Percentiles rank a stretch among this genome's conserved stretches.
Evolutionary conservation across 805 yeast species (phyloP).

Genomic region (Ogataea wickerhamii): DNA sequence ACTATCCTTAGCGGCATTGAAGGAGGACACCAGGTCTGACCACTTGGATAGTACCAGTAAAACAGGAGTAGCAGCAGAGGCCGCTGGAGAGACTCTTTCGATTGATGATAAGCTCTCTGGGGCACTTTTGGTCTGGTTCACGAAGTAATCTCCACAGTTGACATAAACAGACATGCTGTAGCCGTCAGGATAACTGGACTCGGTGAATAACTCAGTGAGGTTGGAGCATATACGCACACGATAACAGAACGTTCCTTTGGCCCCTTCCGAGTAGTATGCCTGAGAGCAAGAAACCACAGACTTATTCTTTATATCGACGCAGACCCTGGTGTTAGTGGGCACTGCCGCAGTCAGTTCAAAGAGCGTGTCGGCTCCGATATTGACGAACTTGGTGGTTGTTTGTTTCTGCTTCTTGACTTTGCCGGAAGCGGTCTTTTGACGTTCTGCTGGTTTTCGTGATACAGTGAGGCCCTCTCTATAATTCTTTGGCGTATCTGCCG

Average conservation of each 20-base stretch:
- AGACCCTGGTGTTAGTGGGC: constrained; percentile 77
- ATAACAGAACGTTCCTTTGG: constrained; percentile 64
- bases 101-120: background rate
- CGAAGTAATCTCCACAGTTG: constrained; percentile 63
- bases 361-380: constrained; percentile 62
- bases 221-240: constrained; percentile 62
- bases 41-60: constrained; percentile 64
- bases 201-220: constrained; percentile 67
- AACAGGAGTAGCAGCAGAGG: constrained; percentile 26
- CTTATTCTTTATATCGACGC: constrained; percentile 61
- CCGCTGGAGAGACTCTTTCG: constrained; percentile 4
- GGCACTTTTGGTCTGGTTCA: constrained; percentile 21
- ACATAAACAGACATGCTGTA: constrained; percentile 65
- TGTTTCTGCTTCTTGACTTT: constrained; percentile 45
- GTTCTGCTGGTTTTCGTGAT: constrained; percentile 37
- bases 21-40: constrained; percentile 52
- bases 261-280: constrained; percentile 66
- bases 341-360: constrained; percentile 61
- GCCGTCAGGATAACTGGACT: constrained; percentile 60
- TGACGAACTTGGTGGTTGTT: constrained; percentile 65
- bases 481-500: constrained; percentile 34
- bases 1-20: constrained; percentile 45
- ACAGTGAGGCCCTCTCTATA: constrained; percentile 65
- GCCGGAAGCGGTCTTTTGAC: constrained; percentile 35
- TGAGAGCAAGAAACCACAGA: constrained; percentile 66